phyloP scores from a whole-genome alignment of 2,329 filamentous ascomycete species.

The Tolypocladium sp. region DNA sequence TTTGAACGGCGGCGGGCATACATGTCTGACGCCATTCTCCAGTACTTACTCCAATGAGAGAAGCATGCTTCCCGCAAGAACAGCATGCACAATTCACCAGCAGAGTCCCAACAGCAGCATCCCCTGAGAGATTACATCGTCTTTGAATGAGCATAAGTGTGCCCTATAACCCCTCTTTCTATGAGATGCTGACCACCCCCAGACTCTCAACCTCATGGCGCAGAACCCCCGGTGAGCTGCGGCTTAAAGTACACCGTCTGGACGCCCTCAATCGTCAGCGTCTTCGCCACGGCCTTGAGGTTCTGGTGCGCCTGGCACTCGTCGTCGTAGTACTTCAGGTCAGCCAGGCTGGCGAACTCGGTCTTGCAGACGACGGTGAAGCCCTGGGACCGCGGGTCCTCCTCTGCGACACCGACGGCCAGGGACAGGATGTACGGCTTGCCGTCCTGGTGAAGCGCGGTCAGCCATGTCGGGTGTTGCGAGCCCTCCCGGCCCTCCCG shows the following conservation, averaged over 20 bases:
- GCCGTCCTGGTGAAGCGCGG: slow-evolving; percentile 42
- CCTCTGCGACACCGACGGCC: slow-evolving; percentile 41
- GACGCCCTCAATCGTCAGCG: slow-evolving; percentile 23
- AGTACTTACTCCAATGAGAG: too few species aligned
- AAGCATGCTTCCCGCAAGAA: background rate
- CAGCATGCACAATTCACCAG: background rate
- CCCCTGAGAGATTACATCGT: background rate
- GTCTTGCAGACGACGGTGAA: slow-evolving; percentile 56
- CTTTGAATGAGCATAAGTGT: background rate
- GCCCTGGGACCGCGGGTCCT: slow-evolving; percentile 53
- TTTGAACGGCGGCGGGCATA: background rate
- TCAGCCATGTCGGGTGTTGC: background rate
- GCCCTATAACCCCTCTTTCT: background rate
- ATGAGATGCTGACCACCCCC: background rate
- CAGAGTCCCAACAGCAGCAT: background rate
- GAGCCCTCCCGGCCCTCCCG: too few species aligned
- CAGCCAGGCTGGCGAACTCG: slow-evolving; percentile 54
- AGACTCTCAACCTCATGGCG: background rate
- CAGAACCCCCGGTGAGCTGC: slow-evolving; percentile 9
- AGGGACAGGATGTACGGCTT: slow-evolving; percentile 59
- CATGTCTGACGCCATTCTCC: background rate
- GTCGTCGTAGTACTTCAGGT: slow-evolving; percentile 63
- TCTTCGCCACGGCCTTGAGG: slow-evolving; percentile 27
- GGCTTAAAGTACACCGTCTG: slow-evolving; percentile 33
- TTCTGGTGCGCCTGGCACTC: slow-evolving; percentile 32